A percentile compares a stretch with the other conserved stretches of the same genome.
These are phyloP conservation scores for Arabidopsis arenosa DNA, from an alignment of 345 rosid species.

Conservation along the genomic window DNA sequence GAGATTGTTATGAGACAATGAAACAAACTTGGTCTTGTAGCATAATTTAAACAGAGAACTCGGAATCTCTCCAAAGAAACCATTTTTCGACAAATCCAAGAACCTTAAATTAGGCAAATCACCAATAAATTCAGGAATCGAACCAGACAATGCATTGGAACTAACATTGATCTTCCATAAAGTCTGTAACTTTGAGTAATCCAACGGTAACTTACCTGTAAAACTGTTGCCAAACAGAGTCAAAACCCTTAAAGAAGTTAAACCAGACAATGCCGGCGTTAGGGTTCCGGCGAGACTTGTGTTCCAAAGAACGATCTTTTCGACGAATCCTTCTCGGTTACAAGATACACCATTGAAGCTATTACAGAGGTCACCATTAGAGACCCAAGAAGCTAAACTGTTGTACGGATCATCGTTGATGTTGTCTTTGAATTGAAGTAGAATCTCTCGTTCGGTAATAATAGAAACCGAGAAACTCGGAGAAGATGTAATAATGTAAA, in stretches of 20 bases:
- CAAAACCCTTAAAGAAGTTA: constrained; percentile 67
- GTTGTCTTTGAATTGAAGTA: constrained; percentile 78
- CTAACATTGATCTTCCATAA: constrained; percentile 95
- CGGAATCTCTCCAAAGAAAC: constrained; percentile 68
- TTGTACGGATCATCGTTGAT: constrained; percentile 75
- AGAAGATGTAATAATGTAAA: neutral
- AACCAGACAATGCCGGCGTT: constrained; percentile 73
- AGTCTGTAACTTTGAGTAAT: constrained; percentile 64
- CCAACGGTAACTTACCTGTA: constrained; percentile 78
- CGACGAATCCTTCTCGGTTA: constrained; percentile 71
- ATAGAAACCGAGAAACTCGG: neutral
- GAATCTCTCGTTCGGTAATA: constrained; percentile 61
- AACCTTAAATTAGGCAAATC: constrained; percentile 77
- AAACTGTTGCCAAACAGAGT: constrained; percentile 85
- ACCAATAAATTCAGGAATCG: constrained; percentile 86
- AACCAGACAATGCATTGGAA: constrained; percentile 89
- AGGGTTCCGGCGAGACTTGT: constrained; percentile 71
- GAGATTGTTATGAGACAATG: constrained; percentile 74
- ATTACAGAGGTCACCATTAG: constrained; percentile 61
- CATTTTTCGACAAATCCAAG: constrained; percentile 88
- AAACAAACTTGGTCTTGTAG: constrained; percentile 76
- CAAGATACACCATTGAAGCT: constrained; percentile 76
- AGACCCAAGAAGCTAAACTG: constrained; percentile 70
- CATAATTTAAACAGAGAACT: constrained; percentile 71
- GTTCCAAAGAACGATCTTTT: constrained; percentile 92